Evolutionary conservation across 1,139 yeast species (phyloP), one percentile per base, ranked within the genome.

Genomic region (Yamadazyma atmosphaerica): DNA sequence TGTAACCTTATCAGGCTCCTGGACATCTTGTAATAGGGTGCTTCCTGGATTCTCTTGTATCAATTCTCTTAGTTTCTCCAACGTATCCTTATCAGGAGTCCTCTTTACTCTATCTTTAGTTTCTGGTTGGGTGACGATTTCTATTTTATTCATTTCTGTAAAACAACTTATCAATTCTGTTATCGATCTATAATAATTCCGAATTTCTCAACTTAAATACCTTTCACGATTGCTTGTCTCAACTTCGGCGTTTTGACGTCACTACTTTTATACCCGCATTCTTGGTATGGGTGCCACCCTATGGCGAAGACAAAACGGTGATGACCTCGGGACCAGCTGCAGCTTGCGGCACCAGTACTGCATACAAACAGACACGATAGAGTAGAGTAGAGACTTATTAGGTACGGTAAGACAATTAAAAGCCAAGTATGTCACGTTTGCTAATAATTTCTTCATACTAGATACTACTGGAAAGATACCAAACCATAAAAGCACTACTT

Each of bases 81-180:
- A 18, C 2, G 51, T 40, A 1, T 39, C 36, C 21, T 41, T 35
- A n/a, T 43, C 44, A 4, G 50, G 42, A 4, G 39, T 24, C 4
- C 26, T 29, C 12, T 42, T 34, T 2, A 28, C 29, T 15, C 37
- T 34, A 21, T 29, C 40, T 4, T 39, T 35, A 1, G 42, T 31
- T 25, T 53, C 51, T 0, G 60, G 61, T 32, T 56, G 60, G 14
- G 59, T 49, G 5, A 56, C 42, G 14, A 56, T 41, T 43, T 55
- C 58, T 2, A 56, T 45, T 37, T 44, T 48, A 33, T 46, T 41
- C 53, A 45, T 47, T 27, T 4, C 8, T 13, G 18, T 13, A 8
- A 15, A 27, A 5, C 4, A n/a, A 5, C 8, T 5, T 13, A 27
- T 10, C 6, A 9, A 6, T 19, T n/a, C n/a, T n/a, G n/a, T n/a